Evolutionary conservation across 352 stramenopile species (phyloP).

Genomic region (Phytophthora macrochlamydospora): DNA sequence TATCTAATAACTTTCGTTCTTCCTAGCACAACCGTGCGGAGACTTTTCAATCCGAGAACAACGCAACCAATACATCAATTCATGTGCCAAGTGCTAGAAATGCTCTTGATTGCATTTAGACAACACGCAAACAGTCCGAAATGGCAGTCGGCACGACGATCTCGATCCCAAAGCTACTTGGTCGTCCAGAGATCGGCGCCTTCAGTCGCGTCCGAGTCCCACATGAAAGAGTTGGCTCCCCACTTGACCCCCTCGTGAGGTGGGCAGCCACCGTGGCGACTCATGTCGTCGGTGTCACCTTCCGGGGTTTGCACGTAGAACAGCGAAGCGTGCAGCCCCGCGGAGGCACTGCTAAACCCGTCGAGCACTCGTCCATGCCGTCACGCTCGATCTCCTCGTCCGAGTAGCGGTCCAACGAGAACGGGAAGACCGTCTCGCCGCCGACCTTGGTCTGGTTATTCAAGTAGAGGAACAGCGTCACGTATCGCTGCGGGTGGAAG

Average conservation of each 20-base stretch:
- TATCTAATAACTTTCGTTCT: conserved; percentile 92
- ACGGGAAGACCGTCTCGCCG: conserved; percentile 98
- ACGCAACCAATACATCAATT: conserved; percentile 1
- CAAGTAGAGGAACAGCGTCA: conserved; percentile 97
- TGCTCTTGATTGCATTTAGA: too few species aligned
- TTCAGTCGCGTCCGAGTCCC: conserved; percentile 84
- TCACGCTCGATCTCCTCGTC: conserved; percentile 71
- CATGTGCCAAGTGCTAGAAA: neutral
- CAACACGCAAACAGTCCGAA: too few species aligned
- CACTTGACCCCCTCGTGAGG: conserved; percentile 87
- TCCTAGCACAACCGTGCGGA: conserved; percentile 76
- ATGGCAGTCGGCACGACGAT: too few species aligned
- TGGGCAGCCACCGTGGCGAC: conserved; percentile 82
- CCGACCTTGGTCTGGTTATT: conserved; percentile 94
- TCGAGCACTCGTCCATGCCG: conserved; percentile 85
- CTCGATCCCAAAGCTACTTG: conserved; percentile 43
- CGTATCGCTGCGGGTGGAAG: conserved; percentile 93
- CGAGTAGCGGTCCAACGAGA: conserved; percentile 74
- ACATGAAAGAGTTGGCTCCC: conserved; percentile 89
- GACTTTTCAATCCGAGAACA: conserved; percentile 65
- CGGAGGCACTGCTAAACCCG: conserved; percentile 74
- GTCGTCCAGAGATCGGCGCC: conserved; percentile 80
- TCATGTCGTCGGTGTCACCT: conserved; percentile 77
- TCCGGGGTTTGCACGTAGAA: conserved; percentile 88
- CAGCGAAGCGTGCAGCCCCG: conserved; percentile 71